Base-by-base conservation (phyloP, 352 stramenopile species). In the Phytopythium vexans region DNA sequence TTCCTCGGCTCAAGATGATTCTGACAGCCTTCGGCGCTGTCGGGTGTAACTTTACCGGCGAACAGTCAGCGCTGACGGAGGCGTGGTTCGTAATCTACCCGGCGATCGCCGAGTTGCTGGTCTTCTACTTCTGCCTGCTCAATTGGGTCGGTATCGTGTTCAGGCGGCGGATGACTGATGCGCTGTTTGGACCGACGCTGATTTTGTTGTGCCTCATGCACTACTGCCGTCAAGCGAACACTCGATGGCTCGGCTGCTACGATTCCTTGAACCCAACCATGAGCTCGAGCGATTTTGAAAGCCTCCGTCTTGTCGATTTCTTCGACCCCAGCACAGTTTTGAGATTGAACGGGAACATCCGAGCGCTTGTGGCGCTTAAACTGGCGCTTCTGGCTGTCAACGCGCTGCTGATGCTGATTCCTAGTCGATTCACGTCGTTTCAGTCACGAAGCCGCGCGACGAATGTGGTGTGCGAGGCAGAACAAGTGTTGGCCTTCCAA, bases 401-500 rank as follows among this genome's bases (percentile, higher is more conserved):
- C 27, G 3, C 38, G 32, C 12, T 62, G 14, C 42, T 53, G 8
- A 15, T 66, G 6, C 2, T 62, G 4, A 41, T 58, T 12, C 21
- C 7, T 45, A 12, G 16, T 31, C 41, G 12, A 45, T 5, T 15
- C 16, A 6, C 38, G 38, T n/a, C 38, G 38, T n/a, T n/a, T 27
- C 14, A 56, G 44, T 4, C 52, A 10, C 35, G 34, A 14, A 48
- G 33, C 27, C 43, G 77, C 3, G 65, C 52, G 8, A 51, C 27
- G 0, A 44, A 56, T 5, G 53, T 60, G n/a, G 62, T 62, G 34
- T 49, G 52, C 11, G 42, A 44, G 16, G 44, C 55, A 12, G 58
- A 66, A 15, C 49, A 61, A 15, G 48, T 10, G 14, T 55, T 74
- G 21, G 66, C 62, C 6, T 63, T 74, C 41, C 52, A 53, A 35